Base-by-base conservation (phyloP, 345 rosid species). In the Boechera retrofracta region DNA sequence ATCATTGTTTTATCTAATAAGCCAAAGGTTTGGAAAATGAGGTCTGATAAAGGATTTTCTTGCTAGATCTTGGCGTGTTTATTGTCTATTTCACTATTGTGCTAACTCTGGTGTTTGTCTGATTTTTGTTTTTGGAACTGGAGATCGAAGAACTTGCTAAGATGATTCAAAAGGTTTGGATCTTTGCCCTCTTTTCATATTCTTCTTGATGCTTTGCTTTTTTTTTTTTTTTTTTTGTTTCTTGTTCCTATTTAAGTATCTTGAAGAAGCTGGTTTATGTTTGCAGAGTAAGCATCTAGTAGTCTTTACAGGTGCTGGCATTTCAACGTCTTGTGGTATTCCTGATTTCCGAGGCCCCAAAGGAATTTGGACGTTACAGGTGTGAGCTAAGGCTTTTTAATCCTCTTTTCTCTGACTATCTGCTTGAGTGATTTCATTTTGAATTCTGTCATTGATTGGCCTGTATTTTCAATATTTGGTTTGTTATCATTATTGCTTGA, bases 211-310 rank as follows among this genome's bases (percentile, higher is more conserved):
- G 67, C 10, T 72, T 66, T 48, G 32, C 2, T 10, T 54, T 1
- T 45, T 7, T 6, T 4, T 1, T 45, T 7, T 6, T 4, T 4
- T 16, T 9, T 47, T 21, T 32, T 31, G 57, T 36, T n/a, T 57
- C 35, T 2, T 38, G 18, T 38, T 54, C n/a, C 36, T 36, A 10
- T 48, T 36, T 67, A 39, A 67, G 76, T 69, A 21, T 71, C 42
- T 74, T 79, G 53, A 84, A 79, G 48, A 38, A 42, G 73, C 65
- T 68, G 78, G 78, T 82, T 81, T 78, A 39, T 81, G 68, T 75
- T 85, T 91, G 92, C 96, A 95, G 99, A 91, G 98, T 84, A 92
- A 89, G 91, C 99, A 92, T 86, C 93, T 95, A 74, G 98, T 92
- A 73, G 98, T 86, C 70, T 95, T 95, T 74, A 95, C 98, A 42